Conservation (phyloP, 805 yeast species). For the Suhomyces sp. region DNA sequence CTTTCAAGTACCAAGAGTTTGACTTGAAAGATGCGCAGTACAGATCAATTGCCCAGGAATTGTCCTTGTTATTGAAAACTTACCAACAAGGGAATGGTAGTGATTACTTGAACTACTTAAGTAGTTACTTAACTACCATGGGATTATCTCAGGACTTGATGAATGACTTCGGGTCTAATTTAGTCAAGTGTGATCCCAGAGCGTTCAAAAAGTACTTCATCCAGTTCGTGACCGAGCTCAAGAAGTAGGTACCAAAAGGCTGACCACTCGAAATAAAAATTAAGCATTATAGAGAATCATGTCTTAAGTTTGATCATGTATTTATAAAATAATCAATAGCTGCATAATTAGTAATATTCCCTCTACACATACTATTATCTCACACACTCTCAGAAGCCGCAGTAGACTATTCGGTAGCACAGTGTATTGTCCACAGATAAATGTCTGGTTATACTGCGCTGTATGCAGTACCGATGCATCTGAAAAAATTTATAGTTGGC, state of each 20-base stretch:
- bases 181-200: conserved; percentile 55
- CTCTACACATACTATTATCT: not conserved
- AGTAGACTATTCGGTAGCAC: not conserved
- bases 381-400: not conserved
- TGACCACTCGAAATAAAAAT: not conserved
- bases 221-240: conserved; percentile 35
- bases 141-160: conserved; percentile 58
- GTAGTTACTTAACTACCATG: conserved; percentile 53
- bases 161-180: conserved; percentile 57
- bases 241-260: conserved; percentile 11
- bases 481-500: not conserved
- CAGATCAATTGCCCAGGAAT: conserved; percentile 70
- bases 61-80: conserved; percentile 65
- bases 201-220: conserved; percentile 71
- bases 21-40: conserved; percentile 77
- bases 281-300: conserved; percentile 3
- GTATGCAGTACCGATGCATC: not conserved
- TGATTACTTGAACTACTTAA: conserved; percentile 45
- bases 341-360: not conserved
- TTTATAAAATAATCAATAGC: not conserved
- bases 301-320: not conserved
- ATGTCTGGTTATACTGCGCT: not conserved
- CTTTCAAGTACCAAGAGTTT: conserved; percentile 66
- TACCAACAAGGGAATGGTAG: conserved; percentile 45
- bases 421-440: not conserved